These are phyloP conservation scores for Pichia deserticola DNA, from an alignment of 805 yeast genomes.

Conservation along the genomic window DNA sequence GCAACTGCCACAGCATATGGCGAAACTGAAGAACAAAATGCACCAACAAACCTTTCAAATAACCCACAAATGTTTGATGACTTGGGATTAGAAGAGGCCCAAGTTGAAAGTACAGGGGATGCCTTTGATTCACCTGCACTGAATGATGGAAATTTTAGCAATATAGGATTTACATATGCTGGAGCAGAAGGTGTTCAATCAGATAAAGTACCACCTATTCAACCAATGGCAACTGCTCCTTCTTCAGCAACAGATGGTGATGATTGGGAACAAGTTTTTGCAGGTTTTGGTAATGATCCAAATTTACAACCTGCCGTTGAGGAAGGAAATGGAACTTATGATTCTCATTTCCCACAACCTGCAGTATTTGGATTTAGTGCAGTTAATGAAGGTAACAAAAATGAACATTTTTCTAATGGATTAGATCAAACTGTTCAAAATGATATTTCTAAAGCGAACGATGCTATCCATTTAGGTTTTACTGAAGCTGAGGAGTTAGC, in stretches of 20 bases:
- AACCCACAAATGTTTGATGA: slow-evolving; percentile 26
- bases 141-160: neutral
- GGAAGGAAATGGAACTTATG: slow-evolving; percentile 1
- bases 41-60: slow-evolving; percentile 1
- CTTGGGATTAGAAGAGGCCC: slow-evolving; percentile 30
- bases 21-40: slow-evolving; percentile 11
- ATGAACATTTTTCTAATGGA: neutral
- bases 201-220: no score
- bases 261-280: slow-evolving; percentile 93
- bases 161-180: slow-evolving; percentile 22
- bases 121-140: slow-evolving; percentile 15
- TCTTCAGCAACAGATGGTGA: slow-evolving; percentile 37
- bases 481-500: slow-evolving; percentile 37
- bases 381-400: neutral
- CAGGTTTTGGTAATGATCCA: slow-evolving; percentile 67
- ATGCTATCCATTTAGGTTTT: slow-evolving; percentile 4
- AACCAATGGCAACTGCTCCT: neutral
- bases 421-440: neutral
- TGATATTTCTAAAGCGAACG: neutral
- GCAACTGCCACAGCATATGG: neutral
- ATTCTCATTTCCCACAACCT: slow-evolving; percentile 14
- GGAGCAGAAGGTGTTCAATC: slow-evolving; percentile 2
- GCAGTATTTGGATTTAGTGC: slow-evolving; percentile 13
- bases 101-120: slow-evolving; percentile 15
- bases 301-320: slow-evolving; percentile 15